Evolutionary conservation across 257 asterid genomes (phyloP).

Genomic region (Solanum virginianum): DNA sequence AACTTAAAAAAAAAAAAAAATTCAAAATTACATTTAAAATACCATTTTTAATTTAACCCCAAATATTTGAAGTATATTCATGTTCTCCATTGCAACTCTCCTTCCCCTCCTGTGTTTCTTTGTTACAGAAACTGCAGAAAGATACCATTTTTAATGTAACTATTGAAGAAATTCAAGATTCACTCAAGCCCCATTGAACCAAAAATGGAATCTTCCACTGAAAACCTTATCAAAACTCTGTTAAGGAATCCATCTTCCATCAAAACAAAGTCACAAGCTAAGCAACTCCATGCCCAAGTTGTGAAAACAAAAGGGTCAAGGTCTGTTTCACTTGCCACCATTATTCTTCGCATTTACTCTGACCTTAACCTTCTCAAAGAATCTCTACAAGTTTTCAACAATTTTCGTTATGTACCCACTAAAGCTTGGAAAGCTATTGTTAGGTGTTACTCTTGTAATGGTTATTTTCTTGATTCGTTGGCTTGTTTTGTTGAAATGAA

Average conservation of each 20-base stretch:
- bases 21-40: not conserved
- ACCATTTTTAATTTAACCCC: not conserved
- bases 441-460: slow-evolving; percentile 57
- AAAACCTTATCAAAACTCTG: slow-evolving; percentile 13
- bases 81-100: not conserved
- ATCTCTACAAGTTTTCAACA: slow-evolving; percentile 33
- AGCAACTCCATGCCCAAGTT: slow-evolving; percentile 73
- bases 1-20: too few species aligned
- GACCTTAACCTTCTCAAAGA: slow-evolving; percentile 50
- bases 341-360: slow-evolving; percentile 53
- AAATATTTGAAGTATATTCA: not conserved
- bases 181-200: not conserved
- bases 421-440: slow-evolving; percentile 77
- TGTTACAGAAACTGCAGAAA: not conserved
- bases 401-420: slow-evolving; percentile 30
- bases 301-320: slow-evolving; percentile 24
- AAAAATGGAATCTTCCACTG: slow-evolving; percentile 22
- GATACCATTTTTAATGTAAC: not conserved
- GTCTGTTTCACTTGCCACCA: slow-evolving; percentile 16
- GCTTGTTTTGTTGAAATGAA: slow-evolving; percentile 51
- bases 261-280: slow-evolving; percentile 62
- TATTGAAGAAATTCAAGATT: not conserved
- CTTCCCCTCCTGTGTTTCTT: not conserved
- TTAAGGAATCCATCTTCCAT: slow-evolving; percentile 31
- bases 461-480: slow-evolving; percentile 36